Evolutionary conservation across 192 early-diverging fungal genomes (phyloP).

Genomic region (Pilobolus umbonatus): DNA sequence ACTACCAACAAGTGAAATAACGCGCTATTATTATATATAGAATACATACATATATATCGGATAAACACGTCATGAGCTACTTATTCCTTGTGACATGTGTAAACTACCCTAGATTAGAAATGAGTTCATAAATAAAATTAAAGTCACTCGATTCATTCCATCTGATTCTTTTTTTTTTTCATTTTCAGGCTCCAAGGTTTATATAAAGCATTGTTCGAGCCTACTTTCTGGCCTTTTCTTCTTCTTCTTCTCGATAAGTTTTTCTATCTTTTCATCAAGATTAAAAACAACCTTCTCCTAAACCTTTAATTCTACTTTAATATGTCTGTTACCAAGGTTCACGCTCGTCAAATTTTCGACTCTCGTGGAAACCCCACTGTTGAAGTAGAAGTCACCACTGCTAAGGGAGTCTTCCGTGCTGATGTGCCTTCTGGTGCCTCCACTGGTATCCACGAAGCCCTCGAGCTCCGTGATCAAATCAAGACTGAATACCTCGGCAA

Average conservation of each 20-base stretch:
- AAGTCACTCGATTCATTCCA: not conserved
- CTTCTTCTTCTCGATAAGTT: not conserved
- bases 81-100: conserved; percentile 1
- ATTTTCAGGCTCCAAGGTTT: too few species aligned
- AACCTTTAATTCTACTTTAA: conserved; percentile 1
- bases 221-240: too few species aligned
- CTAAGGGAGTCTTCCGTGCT: conserved; percentile 92
- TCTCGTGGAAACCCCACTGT: conserved; percentile 99
- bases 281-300: not conserved
- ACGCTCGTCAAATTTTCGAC: conserved; percentile 92
- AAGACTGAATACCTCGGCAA: conserved; percentile 90
- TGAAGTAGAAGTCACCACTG: conserved; percentile 95
- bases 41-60: too few species aligned
- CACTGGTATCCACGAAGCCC: conserved; percentile 97
- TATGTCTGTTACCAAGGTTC: conserved; percentile 8
- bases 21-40: too few species aligned
- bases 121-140: not conserved
- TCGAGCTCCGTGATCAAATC: conserved; percentile 94
- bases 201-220: too few species aligned
- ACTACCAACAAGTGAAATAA: too few species aligned
- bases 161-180: not conserved
- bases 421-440: conserved; percentile 98
- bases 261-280: not conserved
- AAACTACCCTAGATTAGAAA: not conserved
- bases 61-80: not conserved